A percentile compares a stretch with the other conserved stretches of the same genome.
Conservation (phyloP, 371 early-diverging fungal species). For the Circinella minor region DNA sequence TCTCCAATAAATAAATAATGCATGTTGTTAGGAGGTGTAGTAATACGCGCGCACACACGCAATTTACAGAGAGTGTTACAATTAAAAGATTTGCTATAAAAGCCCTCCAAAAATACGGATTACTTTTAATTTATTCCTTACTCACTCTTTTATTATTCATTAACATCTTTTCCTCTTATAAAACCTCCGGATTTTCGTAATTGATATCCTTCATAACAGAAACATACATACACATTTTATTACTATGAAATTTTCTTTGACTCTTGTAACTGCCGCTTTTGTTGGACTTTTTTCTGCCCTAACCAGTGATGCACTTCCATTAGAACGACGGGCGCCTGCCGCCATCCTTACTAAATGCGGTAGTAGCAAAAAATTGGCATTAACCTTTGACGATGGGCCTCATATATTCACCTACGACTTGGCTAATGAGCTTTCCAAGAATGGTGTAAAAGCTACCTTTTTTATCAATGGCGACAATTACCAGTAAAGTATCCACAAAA, state of each 20-base stretch:
- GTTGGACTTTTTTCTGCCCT: not conserved
- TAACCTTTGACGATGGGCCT: constrained; percentile 67
- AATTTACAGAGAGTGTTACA: too few relatives aligned
- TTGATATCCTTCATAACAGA: too few relatives aligned
- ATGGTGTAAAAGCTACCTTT: constrained; percentile 61
- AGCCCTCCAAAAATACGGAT: too few relatives aligned
- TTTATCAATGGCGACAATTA: constrained; percentile 65
- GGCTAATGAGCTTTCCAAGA: constrained; percentile 33
- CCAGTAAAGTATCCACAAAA: constrained; percentile 25
- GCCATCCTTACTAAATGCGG: constrained; percentile 24
- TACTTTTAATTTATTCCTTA: too few relatives aligned
- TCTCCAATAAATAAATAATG: too few relatives aligned
- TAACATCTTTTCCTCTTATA: too few relatives aligned
- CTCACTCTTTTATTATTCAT: too few relatives aligned
- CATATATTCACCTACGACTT: constrained; percentile 45
- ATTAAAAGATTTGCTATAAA: too few relatives aligned
- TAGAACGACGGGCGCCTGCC: constrained; percentile 13
- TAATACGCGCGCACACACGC: too few relatives aligned
- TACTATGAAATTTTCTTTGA: not conserved
- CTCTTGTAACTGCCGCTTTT: not conserved
- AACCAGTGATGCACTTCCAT: not conserved
- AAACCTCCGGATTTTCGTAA: too few relatives aligned
- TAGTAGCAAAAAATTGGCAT: constrained; percentile 51
- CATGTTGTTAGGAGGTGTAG: too few relatives aligned
- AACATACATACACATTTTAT: not conserved